These are phyloP conservation scores for Allium fistulosum DNA, from an alignment of 106 monocot species.

Conservation along the genomic window DNA sequence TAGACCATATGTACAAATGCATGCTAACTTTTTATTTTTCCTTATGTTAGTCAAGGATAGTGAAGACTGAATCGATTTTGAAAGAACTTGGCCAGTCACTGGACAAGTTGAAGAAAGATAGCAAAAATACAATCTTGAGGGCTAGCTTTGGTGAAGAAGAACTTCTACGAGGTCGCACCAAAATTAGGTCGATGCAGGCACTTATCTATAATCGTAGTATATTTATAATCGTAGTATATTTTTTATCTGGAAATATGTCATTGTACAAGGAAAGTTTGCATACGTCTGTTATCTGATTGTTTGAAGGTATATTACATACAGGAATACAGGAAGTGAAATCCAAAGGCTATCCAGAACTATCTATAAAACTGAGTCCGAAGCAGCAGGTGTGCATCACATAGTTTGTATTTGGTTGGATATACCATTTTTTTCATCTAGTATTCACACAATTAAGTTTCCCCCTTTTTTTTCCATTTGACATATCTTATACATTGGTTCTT, in stretches of 20 bases:
- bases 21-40: not conserved
- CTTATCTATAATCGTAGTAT: no score
- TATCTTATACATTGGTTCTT: not conserved
- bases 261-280: not conserved
- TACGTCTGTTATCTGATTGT: not conserved
- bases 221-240: no score
- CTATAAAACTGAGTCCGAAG: slow-evolving; percentile 25
- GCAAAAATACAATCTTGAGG: slow-evolving; percentile 25
- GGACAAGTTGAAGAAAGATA: slow-evolving; percentile 23
- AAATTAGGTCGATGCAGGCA: not conserved
- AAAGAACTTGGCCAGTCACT: slow-evolving; percentile 16
- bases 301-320: not conserved
- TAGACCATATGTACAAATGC: not conserved
- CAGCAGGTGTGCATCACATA: slow-evolving; percentile 10
- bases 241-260: no score
- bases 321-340: slow-evolving; percentile 23
- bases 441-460: no score
- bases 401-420: no score
- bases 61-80: slow-evolving; percentile 10
- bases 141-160: slow-evolving; percentile 16
- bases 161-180: slow-evolving; percentile 7
- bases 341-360: slow-evolving; percentile 22
- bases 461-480: not conserved
- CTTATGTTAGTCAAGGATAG: slow-evolving; percentile 10
- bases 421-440: no score